Base-by-base conservation (phyloP, 2,329 filamentous ascomycete species). In the Colletotrichum horii region DNA sequence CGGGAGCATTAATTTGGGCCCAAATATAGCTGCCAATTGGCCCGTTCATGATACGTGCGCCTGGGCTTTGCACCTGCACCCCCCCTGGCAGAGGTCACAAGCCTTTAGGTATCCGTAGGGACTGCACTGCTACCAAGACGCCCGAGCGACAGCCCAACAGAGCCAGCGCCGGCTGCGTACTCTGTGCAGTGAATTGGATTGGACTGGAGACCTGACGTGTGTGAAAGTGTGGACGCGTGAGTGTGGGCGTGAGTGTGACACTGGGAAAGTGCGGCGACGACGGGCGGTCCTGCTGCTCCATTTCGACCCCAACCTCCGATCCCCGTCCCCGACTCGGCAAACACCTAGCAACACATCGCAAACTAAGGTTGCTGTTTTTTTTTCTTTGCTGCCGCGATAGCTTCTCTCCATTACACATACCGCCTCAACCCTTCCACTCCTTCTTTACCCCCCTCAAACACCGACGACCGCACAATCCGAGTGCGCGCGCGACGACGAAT, bases 241-340 rank as follows among this genome's bases (percentile, higher is more conserved):
- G 38, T 43, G 19, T 9, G 19, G n/a, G 36, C 19, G 36, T 38
- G 36, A 38, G 8, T 9, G 38, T 43, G 38, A 43, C 38, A 48
- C 38, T 48, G 38, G 38, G 38, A 48, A 48, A 66, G 16, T 19
- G 62, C 62, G 19, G 36, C 62, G 36, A 48, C 24, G 34, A 28
- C 38, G 38, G 38, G 38, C 55, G 56, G 67, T 22, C 32, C 11
- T 61, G 55, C 32, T 70, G 24, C 70, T 75, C 67, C 71, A 74
- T 73, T 65, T 61, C 62, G 71, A 71, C 73, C 73, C 73, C 73
- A 73, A 75, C 73, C 73, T 73, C 73, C 69, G 73, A 72, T 48
- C 38, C 38, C 38, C 38, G 38, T 75, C 43, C 69, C 62, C 73
- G 70, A 75, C 70, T 66, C 65, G 70, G 72, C 52, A 70, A 71